phyloP scores from a whole-genome alignment of 2,329 filamentous ascomycete species.

The Colletotrichum musae region DNA sequence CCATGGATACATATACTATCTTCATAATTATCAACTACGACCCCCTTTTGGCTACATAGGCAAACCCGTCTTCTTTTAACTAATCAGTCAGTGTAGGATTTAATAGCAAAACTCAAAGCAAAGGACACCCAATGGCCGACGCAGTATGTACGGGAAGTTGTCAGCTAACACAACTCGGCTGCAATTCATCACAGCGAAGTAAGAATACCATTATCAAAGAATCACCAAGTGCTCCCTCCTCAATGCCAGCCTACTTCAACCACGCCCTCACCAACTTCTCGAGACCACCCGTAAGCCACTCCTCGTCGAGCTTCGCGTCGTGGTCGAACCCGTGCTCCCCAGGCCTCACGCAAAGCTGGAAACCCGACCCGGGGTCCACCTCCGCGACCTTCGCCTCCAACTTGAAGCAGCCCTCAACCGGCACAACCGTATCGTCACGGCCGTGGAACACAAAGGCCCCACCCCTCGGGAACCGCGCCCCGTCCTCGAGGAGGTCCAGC shows the following conservation, averaged over 20 bases:
- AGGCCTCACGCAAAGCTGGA: slow-evolving; percentile 4
- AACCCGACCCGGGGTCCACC: slow-evolving; percentile 7
- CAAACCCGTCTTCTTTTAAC: no score
- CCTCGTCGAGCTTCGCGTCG: slow-evolving; percentile 15
- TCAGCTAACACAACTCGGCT: no score
- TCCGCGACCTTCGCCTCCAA: slow-evolving; percentile 8
- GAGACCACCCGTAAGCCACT: slow-evolving; percentile 16
- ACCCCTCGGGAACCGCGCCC: slow-evolving; percentile 12
- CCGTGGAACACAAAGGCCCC: slow-evolving; percentile 35
- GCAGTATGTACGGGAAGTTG: no score
- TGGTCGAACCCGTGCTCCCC: slow-evolving; percentile 32
- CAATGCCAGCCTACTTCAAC: not conserved
- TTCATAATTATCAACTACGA: no score
- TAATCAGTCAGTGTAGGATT: no score
- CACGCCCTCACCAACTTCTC: not conserved
- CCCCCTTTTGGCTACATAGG: no score
- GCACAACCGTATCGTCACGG: slow-evolving; percentile 16
- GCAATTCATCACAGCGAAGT: no score
- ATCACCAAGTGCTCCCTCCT: no score
- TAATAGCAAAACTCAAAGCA: no score
- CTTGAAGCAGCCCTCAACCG: not conserved
- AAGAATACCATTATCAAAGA: no score
- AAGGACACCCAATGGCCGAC: no score
- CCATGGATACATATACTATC: no score
- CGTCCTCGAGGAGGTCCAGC: slow-evolving; percentile 16